Evolutionary conservation across 31 red algal species (phyloP), one percentile per base, ranked within the genome.

Genomic region (Bonnemaisonia californica): DNA sequence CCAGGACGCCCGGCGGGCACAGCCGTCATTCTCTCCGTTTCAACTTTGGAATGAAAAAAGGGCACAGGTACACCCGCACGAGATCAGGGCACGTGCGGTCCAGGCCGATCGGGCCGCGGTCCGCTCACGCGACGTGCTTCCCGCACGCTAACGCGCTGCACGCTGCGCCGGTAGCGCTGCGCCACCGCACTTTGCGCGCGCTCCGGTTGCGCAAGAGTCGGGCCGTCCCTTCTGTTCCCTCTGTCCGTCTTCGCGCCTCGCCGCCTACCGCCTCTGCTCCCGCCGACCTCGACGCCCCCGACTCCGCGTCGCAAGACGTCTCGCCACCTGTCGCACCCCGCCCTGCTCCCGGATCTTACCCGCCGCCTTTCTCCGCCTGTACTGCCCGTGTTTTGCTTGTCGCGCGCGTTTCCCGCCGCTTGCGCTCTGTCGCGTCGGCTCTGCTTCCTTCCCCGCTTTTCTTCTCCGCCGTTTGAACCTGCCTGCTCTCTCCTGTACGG

Each of bases 181-280:
- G 74, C 57, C 74, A 57, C 74, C 57, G 51, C 74, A 78, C 57
- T 18, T 78, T 78, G 74, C 35, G 60, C 74, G 37, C 39, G 54
- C n/a, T 9, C 59, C 29, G n/a, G 5, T 3, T 57, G 4, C 36
- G 4, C 38, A 54, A 62, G 42, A 8, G 74, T 28, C 74, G 45
- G 55, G 74, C 9, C 74, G 55, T 78, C n/a, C 55, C 74, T 57
- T 61, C 60, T 78, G 59, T 57, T 11, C 45, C 45, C 9, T 16
- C 45, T 51, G 45, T 51, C 31, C 12, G 16, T 30, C 29, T 13
- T 37, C 9, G 33, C 9, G 29, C 72, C 26, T 54, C 56, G 13
- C 18, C 76, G 35, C 29, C 55, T 1, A 39, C 2, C 56, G 76
- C 22, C 32, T 63, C 12, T 74, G 8, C 65, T 34, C 28, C 38